phyloP scores from a whole-genome alignment of 176 grass and related monocot species.

The Urochloa ruziziensis region DNA sequence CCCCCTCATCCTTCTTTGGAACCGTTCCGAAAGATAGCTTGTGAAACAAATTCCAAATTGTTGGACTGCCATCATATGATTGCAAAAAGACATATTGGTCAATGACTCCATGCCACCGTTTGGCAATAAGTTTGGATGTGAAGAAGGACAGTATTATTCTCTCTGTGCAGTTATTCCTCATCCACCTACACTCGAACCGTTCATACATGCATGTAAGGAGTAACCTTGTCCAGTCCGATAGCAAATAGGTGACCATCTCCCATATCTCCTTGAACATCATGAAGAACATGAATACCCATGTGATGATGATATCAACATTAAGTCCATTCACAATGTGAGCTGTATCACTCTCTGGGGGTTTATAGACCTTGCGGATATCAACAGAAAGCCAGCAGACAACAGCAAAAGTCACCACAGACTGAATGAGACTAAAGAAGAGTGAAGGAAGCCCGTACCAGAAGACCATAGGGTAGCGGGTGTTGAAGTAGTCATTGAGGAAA shows the following conservation, averaged over 20 bases:
- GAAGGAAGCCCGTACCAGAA: background rate
- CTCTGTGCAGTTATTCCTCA: background rate
- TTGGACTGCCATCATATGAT: background rate
- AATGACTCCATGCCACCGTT: too few relatives aligned
- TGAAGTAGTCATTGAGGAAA: background rate
- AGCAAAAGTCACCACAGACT: background rate
- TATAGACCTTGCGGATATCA: background rate
- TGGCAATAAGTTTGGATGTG: too few relatives aligned
- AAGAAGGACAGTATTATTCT: too few relatives aligned
- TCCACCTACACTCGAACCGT: too few relatives aligned
- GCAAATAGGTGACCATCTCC: constrained; percentile 5
- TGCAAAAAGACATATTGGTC: background rate
- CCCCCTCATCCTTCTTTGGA: background rate
- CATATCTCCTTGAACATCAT: background rate
- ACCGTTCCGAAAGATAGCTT: background rate
- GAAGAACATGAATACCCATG: background rate
- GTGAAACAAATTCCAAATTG: background rate
- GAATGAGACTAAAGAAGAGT: background rate
- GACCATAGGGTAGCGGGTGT: constrained; percentile 1
- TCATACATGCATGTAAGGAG: background rate
- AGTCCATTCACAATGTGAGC: background rate
- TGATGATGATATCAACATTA: background rate
- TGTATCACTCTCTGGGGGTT: background rate
- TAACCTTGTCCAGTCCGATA: background rate
- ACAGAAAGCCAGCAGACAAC: background rate